Evolutionary conservation across 2,329 filamentous ascomycete genomes (phyloP).

Genomic region (Exophiala sp.): DNA sequence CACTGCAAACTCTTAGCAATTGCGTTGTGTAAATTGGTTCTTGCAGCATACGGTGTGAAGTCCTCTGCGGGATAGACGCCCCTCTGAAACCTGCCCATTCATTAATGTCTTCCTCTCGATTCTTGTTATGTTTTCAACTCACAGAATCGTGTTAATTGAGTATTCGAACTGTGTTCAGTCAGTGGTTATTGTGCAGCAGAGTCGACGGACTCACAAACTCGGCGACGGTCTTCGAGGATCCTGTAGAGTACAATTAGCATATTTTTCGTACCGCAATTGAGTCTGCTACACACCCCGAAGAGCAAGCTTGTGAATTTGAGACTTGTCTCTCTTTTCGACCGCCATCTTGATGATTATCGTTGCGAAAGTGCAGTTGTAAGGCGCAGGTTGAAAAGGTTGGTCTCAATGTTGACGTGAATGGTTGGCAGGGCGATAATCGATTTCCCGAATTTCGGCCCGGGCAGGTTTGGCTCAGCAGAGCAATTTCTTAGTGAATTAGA

Average conservation of each 20-base stretch:
- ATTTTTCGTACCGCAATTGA: neutral
- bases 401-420: constrained; percentile 11
- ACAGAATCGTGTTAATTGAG: constrained; percentile 95
- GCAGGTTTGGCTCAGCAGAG: too few species aligned
- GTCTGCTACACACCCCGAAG: constrained; percentile 47
- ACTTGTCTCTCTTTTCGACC: constrained; percentile 58
- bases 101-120: neutral
- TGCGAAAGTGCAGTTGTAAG: neutral
- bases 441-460: too few species aligned
- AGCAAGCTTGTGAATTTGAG: constrained; percentile 91
- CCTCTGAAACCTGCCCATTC: constrained; percentile 68
- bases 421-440: constrained; percentile 19
- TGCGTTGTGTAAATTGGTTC: neutral
- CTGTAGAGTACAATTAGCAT: constrained; percentile 35
- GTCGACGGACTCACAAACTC: constrained; percentile 71
- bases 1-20: constrained; percentile 40
- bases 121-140: constrained; percentile 34
- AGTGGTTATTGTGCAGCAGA: constrained; percentile 18
- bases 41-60: constrained; percentile 71
- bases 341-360: constrained; percentile 26
- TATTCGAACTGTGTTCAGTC: constrained; percentile 69
- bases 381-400: neutral
- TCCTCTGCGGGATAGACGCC: constrained; percentile 87
- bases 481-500: too few species aligned
- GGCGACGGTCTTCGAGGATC: constrained; percentile 79